Evolutionary conservation across 2,329 filamentous ascomycete species (phyloP).

Genomic region (Ceratocystis colombiana): DNA sequence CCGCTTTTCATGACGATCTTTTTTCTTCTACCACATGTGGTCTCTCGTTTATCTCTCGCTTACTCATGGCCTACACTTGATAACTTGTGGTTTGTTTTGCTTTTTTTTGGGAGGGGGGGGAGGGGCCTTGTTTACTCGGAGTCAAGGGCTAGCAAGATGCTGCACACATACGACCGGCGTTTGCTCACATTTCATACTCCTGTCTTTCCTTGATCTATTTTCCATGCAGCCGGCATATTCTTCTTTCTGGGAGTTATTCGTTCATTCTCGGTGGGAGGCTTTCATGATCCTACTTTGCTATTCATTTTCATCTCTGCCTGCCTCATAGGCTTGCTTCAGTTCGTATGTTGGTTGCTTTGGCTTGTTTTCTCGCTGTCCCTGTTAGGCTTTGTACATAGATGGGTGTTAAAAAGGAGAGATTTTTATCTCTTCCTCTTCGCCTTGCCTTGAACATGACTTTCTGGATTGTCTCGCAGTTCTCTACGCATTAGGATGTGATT

Average conservation of each 20-base stretch:
- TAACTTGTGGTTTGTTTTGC: background rate
- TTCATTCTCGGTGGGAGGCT: slow-evolving; percentile 11
- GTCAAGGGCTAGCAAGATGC: slow-evolving; percentile 7
- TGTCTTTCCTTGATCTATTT: background rate
- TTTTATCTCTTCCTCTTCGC: slow-evolving; percentile 4
- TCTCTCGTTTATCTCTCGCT: slow-evolving; percentile 3
- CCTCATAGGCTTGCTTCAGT: slow-evolving; percentile 3
- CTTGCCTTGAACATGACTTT: slow-evolving; percentile 7
- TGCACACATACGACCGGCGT: background rate
- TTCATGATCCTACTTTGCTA: background rate
- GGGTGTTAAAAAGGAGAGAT: slow-evolving; percentile 6
- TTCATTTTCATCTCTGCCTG: background rate
- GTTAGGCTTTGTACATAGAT: slow-evolving; percentile 10
- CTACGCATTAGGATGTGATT: background rate
- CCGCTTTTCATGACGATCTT: background rate
- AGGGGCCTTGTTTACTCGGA: background rate
- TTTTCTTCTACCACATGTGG: slow-evolving; percentile 1
- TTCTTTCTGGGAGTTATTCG: background rate
- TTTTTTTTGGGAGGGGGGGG: background rate
- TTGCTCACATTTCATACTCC: background rate
- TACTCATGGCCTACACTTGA: slow-evolving; percentile 4
- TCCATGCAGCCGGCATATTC: background rate
- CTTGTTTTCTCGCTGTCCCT: background rate
- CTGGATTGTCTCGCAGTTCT: background rate
- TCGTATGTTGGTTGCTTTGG: background rate